A percentile compares a stretch with the other conserved stretches of the same genome.
phyloP scores from a whole-genome alignment of 352 stramenopile genomes.

The Phytophthora megakarya region DNA sequence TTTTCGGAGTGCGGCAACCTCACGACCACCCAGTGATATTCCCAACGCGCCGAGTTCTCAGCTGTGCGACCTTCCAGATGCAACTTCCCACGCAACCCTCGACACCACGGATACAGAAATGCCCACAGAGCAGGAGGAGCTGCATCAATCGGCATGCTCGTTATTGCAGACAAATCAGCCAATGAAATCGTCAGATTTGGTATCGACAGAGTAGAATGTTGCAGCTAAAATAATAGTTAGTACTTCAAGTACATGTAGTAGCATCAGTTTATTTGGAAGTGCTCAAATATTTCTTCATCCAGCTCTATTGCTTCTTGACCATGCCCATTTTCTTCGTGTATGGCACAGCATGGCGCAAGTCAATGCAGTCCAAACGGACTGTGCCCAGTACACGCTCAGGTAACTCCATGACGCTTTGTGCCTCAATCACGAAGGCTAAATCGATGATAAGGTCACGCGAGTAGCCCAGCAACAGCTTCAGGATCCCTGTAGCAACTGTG shows the following conservation, averaged over 20 bases:
- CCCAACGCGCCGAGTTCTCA: constrained; percentile 37
- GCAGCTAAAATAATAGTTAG: too few species aligned
- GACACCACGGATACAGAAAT: constrained; percentile 40
- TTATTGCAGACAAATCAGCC: constrained; percentile 5
- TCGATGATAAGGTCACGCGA: constrained; percentile 78
- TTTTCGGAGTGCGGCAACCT: constrained; percentile 29
- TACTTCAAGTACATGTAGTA: too few species aligned
- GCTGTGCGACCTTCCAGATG: constrained; percentile 29
- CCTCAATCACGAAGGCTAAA: constrained; percentile 84
- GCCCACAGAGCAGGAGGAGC: constrained; percentile 31
- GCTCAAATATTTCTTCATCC: too few species aligned
- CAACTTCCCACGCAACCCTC: constrained; percentile 27
- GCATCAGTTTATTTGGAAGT: too few species aligned
- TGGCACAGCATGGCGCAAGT: constrained; percentile 58
- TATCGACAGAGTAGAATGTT: too few species aligned
- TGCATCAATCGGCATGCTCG: constrained; percentile 22
- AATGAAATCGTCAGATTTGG: constrained; percentile 16
- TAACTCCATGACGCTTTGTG: constrained; percentile 66
- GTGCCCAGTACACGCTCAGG: constrained; percentile 76
- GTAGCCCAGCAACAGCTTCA: constrained; percentile 76
- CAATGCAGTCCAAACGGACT: constrained; percentile 70
- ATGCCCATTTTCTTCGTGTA: constrained; percentile 40
- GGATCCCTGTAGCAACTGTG: constrained; percentile 66
- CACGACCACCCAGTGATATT: constrained; percentile 39
- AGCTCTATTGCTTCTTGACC: constrained; percentile 31